Evolutionary conservation across 2,329 filamentous ascomycete species (phyloP).

Genomic region (Coniochaeta sp.): DNA sequence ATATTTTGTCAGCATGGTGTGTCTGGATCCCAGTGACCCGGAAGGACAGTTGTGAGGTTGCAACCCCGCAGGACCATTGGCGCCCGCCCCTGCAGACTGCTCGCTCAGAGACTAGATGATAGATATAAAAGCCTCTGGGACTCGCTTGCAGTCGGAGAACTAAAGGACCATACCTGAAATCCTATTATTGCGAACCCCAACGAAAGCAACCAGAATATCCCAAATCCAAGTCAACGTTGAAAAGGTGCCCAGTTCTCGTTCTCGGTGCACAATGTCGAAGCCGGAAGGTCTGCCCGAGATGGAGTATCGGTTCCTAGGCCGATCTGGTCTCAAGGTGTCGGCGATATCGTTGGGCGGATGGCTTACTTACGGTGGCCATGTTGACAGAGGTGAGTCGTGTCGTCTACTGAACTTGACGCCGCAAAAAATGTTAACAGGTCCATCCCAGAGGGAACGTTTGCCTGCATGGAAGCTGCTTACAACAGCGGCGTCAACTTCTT

Average conservation of each 20-base stretch:
- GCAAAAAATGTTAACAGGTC: neutral
- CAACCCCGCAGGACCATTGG: neutral
- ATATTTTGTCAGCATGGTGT: neutral
- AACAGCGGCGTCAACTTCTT: slow-evolving; percentile 58
- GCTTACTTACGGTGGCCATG: slow-evolving; percentile 69
- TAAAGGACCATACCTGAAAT: neutral
- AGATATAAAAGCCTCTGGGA: neutral
- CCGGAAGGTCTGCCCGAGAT: slow-evolving; percentile 34
- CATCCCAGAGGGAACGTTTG: slow-evolving; percentile 32
- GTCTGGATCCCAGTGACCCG: neutral
- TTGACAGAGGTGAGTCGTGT: slow-evolving; percentile 50
- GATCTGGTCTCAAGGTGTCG: slow-evolving; percentile 66
- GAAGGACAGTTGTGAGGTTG: neutral
- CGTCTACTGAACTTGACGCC: neutral
- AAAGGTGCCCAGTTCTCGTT: no score
- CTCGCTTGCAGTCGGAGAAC: neutral
- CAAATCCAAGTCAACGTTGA: neutral
- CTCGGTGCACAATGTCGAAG: slow-evolving; percentile 8
- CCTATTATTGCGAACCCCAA: neutral
- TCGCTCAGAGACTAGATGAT: neutral
- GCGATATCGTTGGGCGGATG: slow-evolving; percentile 63
- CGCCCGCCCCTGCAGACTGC: neutral
- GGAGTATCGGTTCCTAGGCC: slow-evolving; percentile 66
- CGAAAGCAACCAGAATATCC: neutral
- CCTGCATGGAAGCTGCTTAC: slow-evolving; percentile 56